Evolutionary conservation across 1,139 yeast species (phyloP).

Genomic region (Pichia sp.): DNA sequence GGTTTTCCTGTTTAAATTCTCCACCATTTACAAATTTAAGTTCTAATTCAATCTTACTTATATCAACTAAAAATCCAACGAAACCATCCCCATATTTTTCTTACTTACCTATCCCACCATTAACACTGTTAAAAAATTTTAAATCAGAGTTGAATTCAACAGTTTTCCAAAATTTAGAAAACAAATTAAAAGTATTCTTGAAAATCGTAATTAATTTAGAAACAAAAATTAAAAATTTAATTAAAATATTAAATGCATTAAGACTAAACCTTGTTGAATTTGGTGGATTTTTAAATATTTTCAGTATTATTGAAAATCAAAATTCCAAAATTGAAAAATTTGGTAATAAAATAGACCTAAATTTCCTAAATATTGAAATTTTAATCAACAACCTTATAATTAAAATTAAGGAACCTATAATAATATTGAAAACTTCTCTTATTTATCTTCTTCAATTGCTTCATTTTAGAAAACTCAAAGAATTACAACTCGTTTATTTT

Average conservation of each 20-base stretch:
- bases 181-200: slow-evolving; percentile 16
- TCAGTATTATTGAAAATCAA: slow-evolving; percentile 30
- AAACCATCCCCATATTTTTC: slow-evolving; percentile 30
- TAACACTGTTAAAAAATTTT: slow-evolving; percentile 24
- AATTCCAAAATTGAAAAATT: slow-evolving; percentile 28
- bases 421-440: slow-evolving; percentile 28
- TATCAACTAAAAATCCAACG: slow-evolving; percentile 29
- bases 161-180: slow-evolving; percentile 26
- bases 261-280: slow-evolving; percentile 28
- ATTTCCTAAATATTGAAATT: slow-evolving; percentile 31
- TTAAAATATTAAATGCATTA: slow-evolving; percentile 23
- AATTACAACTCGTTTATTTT: slow-evolving; percentile 29
- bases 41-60: slow-evolving; percentile 27
- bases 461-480: slow-evolving; percentile 31
- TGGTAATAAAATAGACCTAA: slow-evolving; percentile 32
- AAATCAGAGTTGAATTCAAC: slow-evolving; percentile 20
- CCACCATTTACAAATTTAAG: slow-evolving; percentile 30
- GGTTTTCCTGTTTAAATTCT: slow-evolving; percentile 24
- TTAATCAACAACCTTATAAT: slow-evolving; percentile 26
- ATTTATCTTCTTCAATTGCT: slow-evolving; percentile 24
- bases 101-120: slow-evolving; percentile 30
- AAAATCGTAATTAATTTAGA: slow-evolving; percentile 21
- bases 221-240: slow-evolving; percentile 18
- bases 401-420: slow-evolving; percentile 30
- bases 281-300: slow-evolving; percentile 33